Evolutionary conservation across 2,329 filamentous ascomycete genomes (phyloP), one percentile per base, ranked within the genome.

Genomic region (Pseudogymnoascus sp.): DNA sequence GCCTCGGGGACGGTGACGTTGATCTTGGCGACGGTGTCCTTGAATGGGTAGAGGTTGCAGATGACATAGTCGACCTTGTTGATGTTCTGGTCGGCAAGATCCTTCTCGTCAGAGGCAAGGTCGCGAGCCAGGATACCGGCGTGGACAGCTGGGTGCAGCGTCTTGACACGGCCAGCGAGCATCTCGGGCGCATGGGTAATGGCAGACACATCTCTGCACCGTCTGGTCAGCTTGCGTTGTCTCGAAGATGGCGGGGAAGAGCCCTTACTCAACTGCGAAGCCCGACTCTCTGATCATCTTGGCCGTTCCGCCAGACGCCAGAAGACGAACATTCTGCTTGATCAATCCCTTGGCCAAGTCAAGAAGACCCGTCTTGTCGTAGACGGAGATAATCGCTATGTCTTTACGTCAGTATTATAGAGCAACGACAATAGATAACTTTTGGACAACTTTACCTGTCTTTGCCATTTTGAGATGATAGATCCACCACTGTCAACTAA

Each of bases 1-100:
- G 94, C 94, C 79, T 99, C 93, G 60, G 91, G 86, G 66, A 99
- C 90, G 65, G 93, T 97, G 72, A 99, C 94, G 72, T 96, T 96
- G 80, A 95, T 87, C 83, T 97, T 96, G 71, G 92, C 89, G 70
- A 99, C 87, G 33, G 94, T 99, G 75, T 97, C 92, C 81, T 97
- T 97, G 86, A 99, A 99, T 11, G 94, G 94, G 78, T 99, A 97
- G 62, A 99, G 84, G 80, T 99, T 99, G 88, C 94, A 97, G 74
- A 99, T 89, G 70, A 96, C 91, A 71, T 88, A 96, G 83, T 96
- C 91, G 64, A 96, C 91, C 80, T 96, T 96, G 80, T 90, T 84
- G 75, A 96, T 96, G 78, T 92, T 94, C 79, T 96, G 91, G 76
- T 94, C 90, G 60, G 91, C 91, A 59, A 99, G 87, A 73, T 99